These are phyloP conservation scores for Epichloe typhina DNA, from an alignment of 2,329 filamentous ascomycete species.

Conservation along the genomic window DNA sequence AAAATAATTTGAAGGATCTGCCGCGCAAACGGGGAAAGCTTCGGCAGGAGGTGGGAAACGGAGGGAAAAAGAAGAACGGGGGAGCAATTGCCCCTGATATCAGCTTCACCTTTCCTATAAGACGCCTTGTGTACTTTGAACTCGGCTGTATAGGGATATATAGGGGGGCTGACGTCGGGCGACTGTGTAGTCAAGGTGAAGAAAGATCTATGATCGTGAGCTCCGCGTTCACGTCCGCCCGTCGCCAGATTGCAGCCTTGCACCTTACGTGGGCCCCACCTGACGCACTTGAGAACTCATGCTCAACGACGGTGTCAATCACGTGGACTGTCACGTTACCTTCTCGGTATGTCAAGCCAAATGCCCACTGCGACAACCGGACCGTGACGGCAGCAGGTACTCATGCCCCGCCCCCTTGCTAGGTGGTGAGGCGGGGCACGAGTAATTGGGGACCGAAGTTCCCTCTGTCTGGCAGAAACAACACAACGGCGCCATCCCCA, in stretches of 20 bases:
- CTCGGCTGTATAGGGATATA: neutral
- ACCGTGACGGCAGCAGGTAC: neutral
- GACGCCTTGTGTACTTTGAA: neutral
- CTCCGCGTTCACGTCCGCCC: slow-evolving; percentile 1
- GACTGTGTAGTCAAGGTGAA: neutral
- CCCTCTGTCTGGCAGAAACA: no score
- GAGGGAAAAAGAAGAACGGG: neutral
- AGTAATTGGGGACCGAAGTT: neutral
- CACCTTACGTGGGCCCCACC: neutral
- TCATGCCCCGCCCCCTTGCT: no score
- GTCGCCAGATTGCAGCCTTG: slow-evolving; percentile 6
- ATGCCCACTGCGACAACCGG: no score
- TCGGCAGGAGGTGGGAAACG: neutral
- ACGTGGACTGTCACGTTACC: neutral
- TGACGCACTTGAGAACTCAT: neutral
- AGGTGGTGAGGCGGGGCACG: no score
- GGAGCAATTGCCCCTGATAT: neutral
- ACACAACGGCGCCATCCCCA: no score
- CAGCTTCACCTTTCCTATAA: neutral
- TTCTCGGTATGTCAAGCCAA: neutral
- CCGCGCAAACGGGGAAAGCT: neutral
- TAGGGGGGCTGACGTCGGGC: neutral
- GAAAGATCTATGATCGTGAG: slow-evolving; percentile 2
- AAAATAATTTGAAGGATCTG: neutral
- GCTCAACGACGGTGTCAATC: neutral